phyloP scores from a whole-genome alignment of 1,284 basidiomycete species.

The Boletus semigastroideus region DNA sequence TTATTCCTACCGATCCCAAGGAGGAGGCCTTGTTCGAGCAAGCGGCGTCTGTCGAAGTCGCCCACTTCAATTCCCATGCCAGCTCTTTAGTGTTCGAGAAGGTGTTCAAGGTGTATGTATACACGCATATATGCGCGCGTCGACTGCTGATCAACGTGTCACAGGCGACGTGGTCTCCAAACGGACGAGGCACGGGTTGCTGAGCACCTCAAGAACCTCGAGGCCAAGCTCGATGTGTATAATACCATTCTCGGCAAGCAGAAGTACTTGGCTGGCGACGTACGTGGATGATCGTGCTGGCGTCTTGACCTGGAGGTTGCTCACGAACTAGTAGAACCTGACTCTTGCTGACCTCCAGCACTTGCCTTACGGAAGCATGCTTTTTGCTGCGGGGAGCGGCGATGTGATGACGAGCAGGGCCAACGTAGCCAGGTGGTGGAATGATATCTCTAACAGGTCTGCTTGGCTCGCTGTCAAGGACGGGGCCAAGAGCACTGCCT shows the following conservation, averaged over 20 bases:
- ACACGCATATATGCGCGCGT: constrained; percentile 6
- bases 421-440: constrained; percentile 34
- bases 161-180: constrained; percentile 2
- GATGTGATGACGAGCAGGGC: constrained; percentile 19
- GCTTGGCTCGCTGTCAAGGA: constrained; percentile 29
- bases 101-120: constrained; percentile 37
- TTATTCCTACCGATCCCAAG: constrained; percentile 35
- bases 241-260: constrained; percentile 46
- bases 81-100: constrained; percentile 29
- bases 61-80: constrained; percentile 31
- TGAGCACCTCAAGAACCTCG: constrained; percentile 27
- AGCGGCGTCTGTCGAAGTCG: constrained; percentile 26
- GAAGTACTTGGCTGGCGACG: constrained; percentile 50
- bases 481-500: background rate
- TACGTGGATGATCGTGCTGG: constrained; percentile 20
- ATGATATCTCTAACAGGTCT: constrained; percentile 23
- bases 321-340: constrained; percentile 32
- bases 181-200: constrained; percentile 31
- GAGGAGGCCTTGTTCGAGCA: constrained; percentile 35
- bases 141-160: background rate
- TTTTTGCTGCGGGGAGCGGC: background rate
- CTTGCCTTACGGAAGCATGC: constrained; percentile 41
- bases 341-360: constrained; percentile 57
- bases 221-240: constrained; percentile 42
- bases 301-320: background rate